Base-by-base conservation (phyloP, 441 rosid species). In the Aquilaria agallochum region DNA sequence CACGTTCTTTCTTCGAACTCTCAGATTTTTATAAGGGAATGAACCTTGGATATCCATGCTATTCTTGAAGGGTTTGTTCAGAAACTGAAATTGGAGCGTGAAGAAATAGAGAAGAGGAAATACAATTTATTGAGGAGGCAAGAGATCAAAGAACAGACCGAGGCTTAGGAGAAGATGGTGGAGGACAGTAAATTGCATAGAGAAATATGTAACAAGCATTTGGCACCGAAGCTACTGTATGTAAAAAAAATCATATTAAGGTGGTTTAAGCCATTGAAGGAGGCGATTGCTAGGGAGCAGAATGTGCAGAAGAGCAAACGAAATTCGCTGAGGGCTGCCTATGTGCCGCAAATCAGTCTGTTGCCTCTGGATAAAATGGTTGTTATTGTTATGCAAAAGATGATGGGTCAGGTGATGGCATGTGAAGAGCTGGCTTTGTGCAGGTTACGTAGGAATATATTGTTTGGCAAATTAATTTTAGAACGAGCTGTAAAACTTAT, bases 351-450 rank as follows among this genome's bases (percentile, higher is more conserved):
- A 50, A 80, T 92, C 32, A 95, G 86, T 15, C 75, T 84, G 68
- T 62, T 92, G 66, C 87, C 97, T 2, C 83, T 95, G 5, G 98
- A 92, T 66, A 92, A 89, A 74, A 86, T 92, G 92, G 98, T 96
- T 2, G 76, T 92, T 58, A 88, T 92, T 70, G 88, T 88, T 55
- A 92, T 92, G 98, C 94, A 92, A 60, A 92, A 90, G 82, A 80
- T 90, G 89, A 86, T 92, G 96, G 86, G 78, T 45, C 70, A 90
- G 76, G 61, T 88, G 66, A 88, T 85, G 94, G 76, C 78, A 5
- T 88, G 80, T 1, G 81, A 79, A 55, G 76, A 58, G 82, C 82
- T 67, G 89, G 96, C 15, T 88, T 83, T 74, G 84, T 90, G 30
- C 88, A 76, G 58, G 84, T 92, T 72, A 94, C 88, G 69, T 94